Percentiles rank a stretch among this genome's conserved stretches.
phyloP scores from a whole-genome alignment of 352 stramenopile genomes.

The Halophytophthora batemanensis region DNA sequence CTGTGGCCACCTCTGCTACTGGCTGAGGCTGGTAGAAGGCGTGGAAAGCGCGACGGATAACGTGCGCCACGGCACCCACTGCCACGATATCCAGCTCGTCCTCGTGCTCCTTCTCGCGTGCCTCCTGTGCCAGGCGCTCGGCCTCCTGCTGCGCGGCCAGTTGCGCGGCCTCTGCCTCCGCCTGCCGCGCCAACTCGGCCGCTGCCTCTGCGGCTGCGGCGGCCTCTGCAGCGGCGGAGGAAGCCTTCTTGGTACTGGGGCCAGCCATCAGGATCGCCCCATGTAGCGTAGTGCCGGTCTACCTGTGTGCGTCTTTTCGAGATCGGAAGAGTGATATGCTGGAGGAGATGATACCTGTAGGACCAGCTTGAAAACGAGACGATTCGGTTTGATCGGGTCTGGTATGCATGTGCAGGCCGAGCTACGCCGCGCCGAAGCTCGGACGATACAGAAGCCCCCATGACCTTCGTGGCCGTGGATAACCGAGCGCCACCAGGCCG shows the following conservation, averaged over 20 bases:
- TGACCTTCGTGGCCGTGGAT: slow-evolving; percentile 23
- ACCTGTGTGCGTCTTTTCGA: slow-evolving; percentile 14
- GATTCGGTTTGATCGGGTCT: no score
- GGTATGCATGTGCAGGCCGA: no score
- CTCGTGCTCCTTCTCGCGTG: slow-evolving; percentile 12
- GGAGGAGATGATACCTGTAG: no score
- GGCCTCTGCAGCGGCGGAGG: slow-evolving; percentile 1
- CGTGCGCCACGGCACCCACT: slow-evolving; percentile 67
- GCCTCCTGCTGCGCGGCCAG: slow-evolving; percentile 14
- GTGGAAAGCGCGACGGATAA: slow-evolving; percentile 70
- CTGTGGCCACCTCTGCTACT: background rate
- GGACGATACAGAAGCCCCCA: slow-evolving; percentile 25
- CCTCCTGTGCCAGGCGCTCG: slow-evolving; percentile 7
- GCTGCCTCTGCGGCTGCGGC: slow-evolving; percentile 6
- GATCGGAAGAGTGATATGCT: no score
- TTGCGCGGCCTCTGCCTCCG: slow-evolving; percentile 1
- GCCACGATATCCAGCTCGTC: slow-evolving; percentile 63
- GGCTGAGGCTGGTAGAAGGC: slow-evolving; percentile 34
- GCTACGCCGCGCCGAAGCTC: no score
- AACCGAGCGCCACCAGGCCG: slow-evolving; percentile 19
- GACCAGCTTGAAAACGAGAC: no score
- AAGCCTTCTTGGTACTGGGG: slow-evolving; percentile 12
- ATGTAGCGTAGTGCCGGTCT: no score
- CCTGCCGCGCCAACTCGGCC: slow-evolving; percentile 1
- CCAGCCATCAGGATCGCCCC: slow-evolving; percentile 7